Base-by-base conservation (phyloP, 1,284 basidiomycete genomes). In the Takashimella koratensis region DNA sequence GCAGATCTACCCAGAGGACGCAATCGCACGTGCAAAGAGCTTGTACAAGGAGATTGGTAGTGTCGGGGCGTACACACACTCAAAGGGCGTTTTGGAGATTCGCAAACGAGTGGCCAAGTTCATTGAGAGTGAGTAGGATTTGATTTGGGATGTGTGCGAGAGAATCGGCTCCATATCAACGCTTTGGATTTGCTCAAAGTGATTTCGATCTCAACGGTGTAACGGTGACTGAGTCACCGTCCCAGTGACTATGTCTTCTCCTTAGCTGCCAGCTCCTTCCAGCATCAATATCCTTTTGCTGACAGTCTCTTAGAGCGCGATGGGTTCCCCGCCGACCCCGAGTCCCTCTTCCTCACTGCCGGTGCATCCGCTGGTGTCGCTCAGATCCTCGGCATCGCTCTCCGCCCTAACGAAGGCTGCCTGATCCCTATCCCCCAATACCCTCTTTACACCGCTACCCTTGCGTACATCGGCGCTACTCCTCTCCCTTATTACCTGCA, bases 361-460 rank as follows among this genome's bases (percentile, higher is more conserved):
- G 95, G 95, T 51, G 95, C 95, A 6, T 96, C 90, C 30, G 85
- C 86, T 16, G 96, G 95, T 56, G 93, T 98, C 13, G 85, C 88
- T 12, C 85, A 93, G 30, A 81, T 97, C 51, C 85, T 98, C 53
- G 63, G 59, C 49, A 62, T 76, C 47, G 66, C 71, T 19, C 62
- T 77, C 22, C 56, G 62, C 39, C 36, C 60, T 24, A 71, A 70
- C 24, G 75, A 77, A 45, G 75, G 76, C 20, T 74, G 73, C 53
- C 66, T 77, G 70, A 98, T 98, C 68, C 95, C 95, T 22, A 98
- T 98, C 60, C 95, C 95, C 1, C 95, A 98, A 79, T 98, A 98
- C 74, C 95, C 95, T 1, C 82, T 98, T 16, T 97, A 98, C 78
- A 96, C 93, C 43, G 95, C 95, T 21, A 87, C 93, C 0, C 85